A percentile compares a stretch with the other conserved stretches of the same genome.
Conservation (phyloP, 495 filamentous ascomycete genomes). For the Rhizodiscina lignyota region DNA sequence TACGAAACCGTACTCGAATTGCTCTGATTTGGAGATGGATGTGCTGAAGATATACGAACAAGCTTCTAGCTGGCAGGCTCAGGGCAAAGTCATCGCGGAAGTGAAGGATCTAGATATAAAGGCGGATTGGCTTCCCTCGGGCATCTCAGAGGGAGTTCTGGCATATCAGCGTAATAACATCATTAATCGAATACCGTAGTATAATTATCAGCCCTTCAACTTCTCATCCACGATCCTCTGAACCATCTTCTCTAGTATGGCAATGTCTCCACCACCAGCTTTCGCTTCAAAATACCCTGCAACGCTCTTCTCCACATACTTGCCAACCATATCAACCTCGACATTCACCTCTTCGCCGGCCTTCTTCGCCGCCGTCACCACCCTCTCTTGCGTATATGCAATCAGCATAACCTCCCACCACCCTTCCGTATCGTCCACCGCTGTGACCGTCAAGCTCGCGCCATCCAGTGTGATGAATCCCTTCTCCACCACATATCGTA, state of each 20-base stretch:
- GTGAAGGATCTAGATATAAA: too few species aligned
- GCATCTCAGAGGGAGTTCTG: too few species aligned
- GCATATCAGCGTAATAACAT: too few species aligned
- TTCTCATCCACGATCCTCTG: slow-evolving; percentile 58
- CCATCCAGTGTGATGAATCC: slow-evolving; percentile 92
- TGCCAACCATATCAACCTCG: slow-evolving; percentile 96
- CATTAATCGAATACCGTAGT: too few species aligned
- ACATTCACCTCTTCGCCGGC: slow-evolving; percentile 83
- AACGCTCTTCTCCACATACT: slow-evolving; percentile 96
- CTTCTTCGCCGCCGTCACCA: slow-evolving; percentile 69
- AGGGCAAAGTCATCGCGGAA: too few species aligned
- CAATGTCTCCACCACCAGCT: slow-evolving; percentile 33
- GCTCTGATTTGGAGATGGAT: too few species aligned
- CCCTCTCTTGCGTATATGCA: slow-evolving; percentile 88
- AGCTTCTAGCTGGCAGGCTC: too few species aligned
- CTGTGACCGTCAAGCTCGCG: slow-evolving; percentile 84
- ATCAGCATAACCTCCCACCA: slow-evolving; percentile 99
- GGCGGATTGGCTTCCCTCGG: too few species aligned
- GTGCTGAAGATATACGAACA: too few species aligned
- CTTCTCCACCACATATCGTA: slow-evolving; percentile 88
- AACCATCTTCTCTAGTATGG: slow-evolving; percentile 73
- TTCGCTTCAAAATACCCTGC: slow-evolving; percentile 43
- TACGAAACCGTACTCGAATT: too few species aligned
- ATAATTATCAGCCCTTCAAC: slow-evolving; percentile 26
- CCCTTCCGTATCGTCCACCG: slow-evolving; percentile 45